Base-by-base conservation (phyloP, 371 early-diverging fungal genomes). In the Rhizopus microsporus region DNA sequence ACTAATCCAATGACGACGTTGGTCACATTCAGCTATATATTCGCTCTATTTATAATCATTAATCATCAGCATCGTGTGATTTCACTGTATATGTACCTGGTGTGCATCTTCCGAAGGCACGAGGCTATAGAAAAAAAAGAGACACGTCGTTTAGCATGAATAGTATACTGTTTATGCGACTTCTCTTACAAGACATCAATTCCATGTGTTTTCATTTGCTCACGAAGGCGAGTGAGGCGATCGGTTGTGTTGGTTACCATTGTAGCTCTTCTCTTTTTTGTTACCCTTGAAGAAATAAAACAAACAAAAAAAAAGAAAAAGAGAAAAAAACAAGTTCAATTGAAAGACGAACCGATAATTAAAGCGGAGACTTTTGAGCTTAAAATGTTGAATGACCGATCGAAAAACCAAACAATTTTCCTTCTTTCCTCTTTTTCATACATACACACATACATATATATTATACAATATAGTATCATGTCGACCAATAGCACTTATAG, bases 81-180 rank as follows among this genome's bases (percentile, higher is more conserved):
- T 51, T 23, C 23, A 23, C 23, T 23, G 23, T 2, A 23, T 23
- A 23, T 23, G 23, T 72, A 91, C 94, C 84, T 96, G 95, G 71
- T 97, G 97, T 6, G 97, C 94, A 69, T 96, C 97, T 69, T 95
- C 98, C 45, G 90, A 84, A 42, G 98, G 98, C n/a, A 96, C 82
- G 50, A 95, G 83, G 72, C 92, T 84, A 59, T 31, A 46, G 7
- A 32, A 16, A 45, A 16, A 10, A 35, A 33, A n/a, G 34, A 47
- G 1, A 45, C 32, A 51, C 29, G 48, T 3, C 23, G 5, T 40
- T 37, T 4, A 45, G 16, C 31, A 44, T n/a, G 12, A 8, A 54
- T 29, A 32, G n/a, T 12, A 15, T 37, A 17, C 5, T 33, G 23
- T 31, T 6, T 5, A 50, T 15, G 63, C 5, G 3, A 31, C 4